Conservation (phyloP, 2,329 filamentous ascomycete genomes). For the Dissoconium aciculare region DNA sequence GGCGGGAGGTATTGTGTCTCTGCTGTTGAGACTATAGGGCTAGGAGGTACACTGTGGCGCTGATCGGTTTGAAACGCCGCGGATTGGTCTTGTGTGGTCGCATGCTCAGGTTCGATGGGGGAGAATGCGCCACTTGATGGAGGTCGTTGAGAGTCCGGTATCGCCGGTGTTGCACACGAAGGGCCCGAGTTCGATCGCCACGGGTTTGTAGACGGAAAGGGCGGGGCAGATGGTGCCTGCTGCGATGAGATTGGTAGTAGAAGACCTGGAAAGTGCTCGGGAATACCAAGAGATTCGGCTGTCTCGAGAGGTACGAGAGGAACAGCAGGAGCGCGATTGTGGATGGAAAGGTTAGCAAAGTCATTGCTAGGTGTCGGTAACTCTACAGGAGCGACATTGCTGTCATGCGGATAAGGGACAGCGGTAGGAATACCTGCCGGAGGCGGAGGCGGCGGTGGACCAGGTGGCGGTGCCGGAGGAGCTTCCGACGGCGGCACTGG, state of each 20-base stretch:
- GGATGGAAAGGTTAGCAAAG: not conserved
- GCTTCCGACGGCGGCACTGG: slow-evolving; percentile 12
- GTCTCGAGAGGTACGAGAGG: not conserved
- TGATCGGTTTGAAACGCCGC: too few relatives aligned
- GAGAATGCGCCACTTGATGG: not conserved
- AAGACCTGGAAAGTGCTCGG: not conserved
- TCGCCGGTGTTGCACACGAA: slow-evolving; percentile 1
- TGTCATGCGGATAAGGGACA: slow-evolving; percentile 23
- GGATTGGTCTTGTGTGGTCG: not conserved
- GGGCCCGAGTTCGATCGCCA: too few relatives aligned
- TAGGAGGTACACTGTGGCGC: too few relatives aligned
- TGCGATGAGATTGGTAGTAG: not conserved
- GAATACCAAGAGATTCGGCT: not conserved
- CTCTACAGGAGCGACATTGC: slow-evolving; percentile 24
- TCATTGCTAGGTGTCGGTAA: slow-evolving; percentile 21
- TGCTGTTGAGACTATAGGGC: not conserved
- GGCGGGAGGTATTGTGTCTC: slow-evolving; percentile 7
- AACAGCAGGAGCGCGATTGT: not conserved
- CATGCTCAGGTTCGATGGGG: slow-evolving; percentile 4
- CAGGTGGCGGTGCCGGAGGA: slow-evolving; percentile 12
- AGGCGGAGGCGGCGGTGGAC: slow-evolving; percentile 9
- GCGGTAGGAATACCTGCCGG: slow-evolving; percentile 18
- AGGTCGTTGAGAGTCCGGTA: not conserved
- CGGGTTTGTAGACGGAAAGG: slow-evolving; percentile 1
- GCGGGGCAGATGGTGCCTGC: not conserved